phyloP scores from a whole-genome alignment of 345 rosid species.

The Anacardium occidentale region DNA sequence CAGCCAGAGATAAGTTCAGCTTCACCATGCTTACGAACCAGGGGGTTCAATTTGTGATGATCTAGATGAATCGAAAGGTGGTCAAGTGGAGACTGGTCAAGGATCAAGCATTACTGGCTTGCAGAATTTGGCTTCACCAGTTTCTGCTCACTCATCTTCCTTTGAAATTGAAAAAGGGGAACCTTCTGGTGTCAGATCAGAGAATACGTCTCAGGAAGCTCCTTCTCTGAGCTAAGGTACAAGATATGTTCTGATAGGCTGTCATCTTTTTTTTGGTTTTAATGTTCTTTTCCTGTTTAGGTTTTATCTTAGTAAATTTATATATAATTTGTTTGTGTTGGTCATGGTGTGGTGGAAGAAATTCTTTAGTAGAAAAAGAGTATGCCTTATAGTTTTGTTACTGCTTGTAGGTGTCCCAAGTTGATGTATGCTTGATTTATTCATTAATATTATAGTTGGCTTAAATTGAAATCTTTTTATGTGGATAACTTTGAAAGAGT shows the following conservation, averaged over 20 bases:
- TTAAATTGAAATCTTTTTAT: neutral
- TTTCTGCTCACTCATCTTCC: conserved; percentile 66
- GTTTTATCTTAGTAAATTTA: neutral
- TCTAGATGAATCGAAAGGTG: conserved; percentile 55
- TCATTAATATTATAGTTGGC: neutral
- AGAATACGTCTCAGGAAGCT: conserved; percentile 61
- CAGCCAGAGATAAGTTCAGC: conserved; percentile 72
- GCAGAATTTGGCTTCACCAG: conserved; percentile 64
- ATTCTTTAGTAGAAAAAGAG: neutral
- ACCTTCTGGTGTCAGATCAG: conserved; percentile 45
- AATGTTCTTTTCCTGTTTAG: neutral
- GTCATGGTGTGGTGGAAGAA: neutral
- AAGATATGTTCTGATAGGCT: neutral
- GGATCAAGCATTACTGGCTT: conserved; percentile 48
- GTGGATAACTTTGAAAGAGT: neutral
- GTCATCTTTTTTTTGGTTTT: neutral
- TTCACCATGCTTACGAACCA: conserved; percentile 77
- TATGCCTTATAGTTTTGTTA: neutral
- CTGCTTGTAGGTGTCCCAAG: neutral
- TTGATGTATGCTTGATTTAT: neutral
- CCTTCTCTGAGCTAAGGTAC: conserved; percentile 93
- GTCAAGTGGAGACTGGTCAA: too few relatives aligned
- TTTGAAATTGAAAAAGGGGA: conserved; percentile 51
- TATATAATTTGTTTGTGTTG: neutral
- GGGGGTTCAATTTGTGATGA: conserved; percentile 67